A percentile compares a stretch with the other conserved stretches of the same genome.
These are phyloP conservation scores for Salix viminalis DNA, from an alignment of 345 rosid genomes.

Conservation along the genomic window DNA sequence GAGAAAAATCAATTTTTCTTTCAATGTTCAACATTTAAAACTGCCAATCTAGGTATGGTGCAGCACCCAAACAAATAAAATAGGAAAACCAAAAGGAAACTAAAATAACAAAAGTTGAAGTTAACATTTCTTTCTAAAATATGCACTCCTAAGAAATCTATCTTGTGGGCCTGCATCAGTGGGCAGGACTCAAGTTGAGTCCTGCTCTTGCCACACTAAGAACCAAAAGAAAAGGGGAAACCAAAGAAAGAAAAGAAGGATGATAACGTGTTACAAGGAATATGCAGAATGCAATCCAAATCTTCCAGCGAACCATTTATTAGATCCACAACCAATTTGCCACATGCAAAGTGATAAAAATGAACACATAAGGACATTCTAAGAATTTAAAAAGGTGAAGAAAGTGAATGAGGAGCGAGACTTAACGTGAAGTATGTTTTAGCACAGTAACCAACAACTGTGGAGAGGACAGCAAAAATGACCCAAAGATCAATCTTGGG, in stretches of 20 bases:
- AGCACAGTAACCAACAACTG: constrained; percentile 90
- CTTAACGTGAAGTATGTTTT: constrained; percentile 97
- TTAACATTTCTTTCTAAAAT: background rate
- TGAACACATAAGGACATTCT: background rate
- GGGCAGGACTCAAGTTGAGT: background rate
- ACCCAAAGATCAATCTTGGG: constrained; percentile 88
- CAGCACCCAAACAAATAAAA: background rate
- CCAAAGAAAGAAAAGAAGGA: background rate
- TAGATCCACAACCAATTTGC: background rate
- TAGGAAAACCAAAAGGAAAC: background rate
- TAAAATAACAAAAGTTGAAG: background rate
- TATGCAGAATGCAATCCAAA: background rate
- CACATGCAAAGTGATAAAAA: background rate
- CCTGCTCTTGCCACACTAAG: background rate
- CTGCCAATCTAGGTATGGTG: background rate
- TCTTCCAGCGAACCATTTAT: background rate
- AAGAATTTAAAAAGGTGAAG: background rate
- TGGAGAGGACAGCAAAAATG: constrained; percentile 72
- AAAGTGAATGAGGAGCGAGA: constrained; percentile 12
- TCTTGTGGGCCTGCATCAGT: background rate
- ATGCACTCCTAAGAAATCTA: background rate
- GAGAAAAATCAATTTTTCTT: too few species aligned
- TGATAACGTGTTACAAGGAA: background rate
- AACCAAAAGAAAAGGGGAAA: background rate
- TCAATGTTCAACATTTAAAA: background rate